Base-by-base conservation (phyloP, 1,284 basidiomycete genomes). In the Rhodofomes roseus region DNA sequence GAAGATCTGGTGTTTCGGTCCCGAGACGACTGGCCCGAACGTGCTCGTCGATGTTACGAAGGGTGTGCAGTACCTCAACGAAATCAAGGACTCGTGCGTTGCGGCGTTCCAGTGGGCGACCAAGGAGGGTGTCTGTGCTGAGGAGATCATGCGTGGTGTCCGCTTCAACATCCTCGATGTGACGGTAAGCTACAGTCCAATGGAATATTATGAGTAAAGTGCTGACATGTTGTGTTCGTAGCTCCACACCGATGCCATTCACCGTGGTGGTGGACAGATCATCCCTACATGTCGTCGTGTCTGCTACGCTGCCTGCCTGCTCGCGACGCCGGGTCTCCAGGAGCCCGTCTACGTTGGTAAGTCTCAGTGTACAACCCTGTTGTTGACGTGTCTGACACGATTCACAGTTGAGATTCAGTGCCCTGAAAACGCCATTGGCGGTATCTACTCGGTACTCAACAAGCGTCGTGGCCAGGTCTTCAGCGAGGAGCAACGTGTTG, bases 1-100 rank as follows among this genome's bases (percentile, higher is more conserved):
- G 76, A 98, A 98, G 87, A 98, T 99, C 74, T 99, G 97, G 97
- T 95, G 93, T 81, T 99, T 99, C 84, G 96, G 96, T 71, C 97
- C 97, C 67, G 97, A 99, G 71, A 98, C 94, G 60, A 96, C 93
- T 67, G 97, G 97, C 61, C 90, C 97, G 65, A 99, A 99, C 82
- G 77, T 99, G 77, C 81, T 99, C 76, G 93, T 98, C 70, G 97
- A 99, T 81, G 93, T 92, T 71, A 98, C 97, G 73, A 99, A 99
- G 87, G 96, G 95, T 85, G 96, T 98, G 62, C 95, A 96, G 73
- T 96, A 95, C 80, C 81, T 96, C 68, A 95, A 93, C 75, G 97
- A 99, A 86, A 99, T 99, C 86, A 99, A 99, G 86, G 97, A 99
- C 79, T 99, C 96, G 68, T 98, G 95, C 76, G 87, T 99, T 76